Evolutionary conservation across 1,284 basidiomycete species (phyloP).

Genomic region (Sanghuangporus weigelae): DNA sequence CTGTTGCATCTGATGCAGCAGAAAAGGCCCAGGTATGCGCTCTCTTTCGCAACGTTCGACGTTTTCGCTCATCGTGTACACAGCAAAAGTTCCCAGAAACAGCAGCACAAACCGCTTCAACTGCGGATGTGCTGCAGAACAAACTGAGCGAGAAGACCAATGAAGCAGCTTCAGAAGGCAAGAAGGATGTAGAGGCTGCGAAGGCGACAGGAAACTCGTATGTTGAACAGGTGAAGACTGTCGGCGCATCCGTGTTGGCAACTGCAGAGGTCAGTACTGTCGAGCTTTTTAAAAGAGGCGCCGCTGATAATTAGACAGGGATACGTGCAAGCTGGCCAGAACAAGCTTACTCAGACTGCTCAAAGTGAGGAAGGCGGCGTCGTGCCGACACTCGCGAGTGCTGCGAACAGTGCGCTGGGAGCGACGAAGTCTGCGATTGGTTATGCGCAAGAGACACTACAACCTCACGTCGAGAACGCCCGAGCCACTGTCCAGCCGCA

Average conservation of each 20-base stretch:
- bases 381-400: slow-evolving; percentile 31
- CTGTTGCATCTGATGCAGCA: slow-evolving; percentile 21
- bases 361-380: slow-evolving; percentile 22
- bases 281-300: not conserved
- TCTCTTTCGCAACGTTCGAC: not conserved
- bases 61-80: not conserved
- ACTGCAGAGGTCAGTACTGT: slow-evolving; percentile 45
- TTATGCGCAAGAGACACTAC: slow-evolving; percentile 33
- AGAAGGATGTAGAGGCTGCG: slow-evolving; percentile 40
- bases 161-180: slow-evolving; percentile 50
- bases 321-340: slow-evolving; percentile 18
- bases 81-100: slow-evolving; percentile 41
- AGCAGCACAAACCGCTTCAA: slow-evolving; percentile 35
- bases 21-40: slow-evolving; percentile 20
- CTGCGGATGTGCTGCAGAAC: slow-evolving; percentile 40
- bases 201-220: slow-evolving; percentile 41
- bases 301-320: slow-evolving; percentile 1
- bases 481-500: slow-evolving; percentile 26
- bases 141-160: slow-evolving; percentile 40
- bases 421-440: slow-evolving; percentile 33
- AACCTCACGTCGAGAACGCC: slow-evolving; percentile 30
- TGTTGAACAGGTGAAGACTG: slow-evolving; percentile 46
- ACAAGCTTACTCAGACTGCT: slow-evolving; percentile 13
- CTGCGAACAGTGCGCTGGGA: slow-evolving; percentile 31
- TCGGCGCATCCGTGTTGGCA: slow-evolving; percentile 40